A percentile compares a stretch with the other conserved stretches of the same genome.
These are phyloP conservation scores for Berkeleyomyces basicola DNA, from an alignment of 2,329 filamentous ascomycete genomes.

Conservation along the genomic window DNA sequence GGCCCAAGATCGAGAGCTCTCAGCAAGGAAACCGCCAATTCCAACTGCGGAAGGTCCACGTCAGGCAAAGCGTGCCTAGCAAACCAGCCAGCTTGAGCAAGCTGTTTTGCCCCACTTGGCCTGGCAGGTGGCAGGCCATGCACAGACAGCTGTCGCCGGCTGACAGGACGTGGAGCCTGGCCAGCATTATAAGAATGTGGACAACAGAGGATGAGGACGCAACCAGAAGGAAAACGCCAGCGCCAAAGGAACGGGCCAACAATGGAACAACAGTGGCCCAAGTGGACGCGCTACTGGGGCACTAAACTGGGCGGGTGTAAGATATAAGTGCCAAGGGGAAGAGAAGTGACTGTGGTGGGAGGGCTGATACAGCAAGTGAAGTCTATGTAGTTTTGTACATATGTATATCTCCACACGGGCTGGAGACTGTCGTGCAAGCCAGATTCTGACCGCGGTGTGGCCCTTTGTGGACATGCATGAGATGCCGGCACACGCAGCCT, in stretches of 20 bases:
- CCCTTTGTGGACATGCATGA: too few species aligned
- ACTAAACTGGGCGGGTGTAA: too few species aligned
- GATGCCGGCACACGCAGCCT: too few species aligned
- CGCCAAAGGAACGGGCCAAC: neutral
- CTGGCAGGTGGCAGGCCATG: neutral
- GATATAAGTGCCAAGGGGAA: too few species aligned
- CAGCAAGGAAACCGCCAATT: neutral
- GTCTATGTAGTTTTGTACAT: too few species aligned
- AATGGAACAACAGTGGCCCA: too few species aligned
- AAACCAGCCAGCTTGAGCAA: neutral
- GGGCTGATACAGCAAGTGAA: too few species aligned
- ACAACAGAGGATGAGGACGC: neutral
- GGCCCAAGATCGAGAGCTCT: neutral
- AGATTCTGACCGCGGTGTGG: too few species aligned
- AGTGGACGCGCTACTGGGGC: too few species aligned
- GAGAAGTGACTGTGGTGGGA: too few species aligned
- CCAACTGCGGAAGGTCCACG: slow-evolving; percentile 21
- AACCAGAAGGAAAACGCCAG: neutral
- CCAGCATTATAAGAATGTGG: neutral
- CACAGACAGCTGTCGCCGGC: neutral
- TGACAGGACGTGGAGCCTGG: neutral
- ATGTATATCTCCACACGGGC: too few species aligned
- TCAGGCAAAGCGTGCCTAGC: slow-evolving; percentile 27
- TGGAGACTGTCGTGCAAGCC: too few species aligned
- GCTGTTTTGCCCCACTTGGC: slow-evolving; percentile 3